These are phyloP conservation scores for Russula brevipes DNA, from an alignment of 768 basidiomycete species.

Conservation along the genomic window DNA sequence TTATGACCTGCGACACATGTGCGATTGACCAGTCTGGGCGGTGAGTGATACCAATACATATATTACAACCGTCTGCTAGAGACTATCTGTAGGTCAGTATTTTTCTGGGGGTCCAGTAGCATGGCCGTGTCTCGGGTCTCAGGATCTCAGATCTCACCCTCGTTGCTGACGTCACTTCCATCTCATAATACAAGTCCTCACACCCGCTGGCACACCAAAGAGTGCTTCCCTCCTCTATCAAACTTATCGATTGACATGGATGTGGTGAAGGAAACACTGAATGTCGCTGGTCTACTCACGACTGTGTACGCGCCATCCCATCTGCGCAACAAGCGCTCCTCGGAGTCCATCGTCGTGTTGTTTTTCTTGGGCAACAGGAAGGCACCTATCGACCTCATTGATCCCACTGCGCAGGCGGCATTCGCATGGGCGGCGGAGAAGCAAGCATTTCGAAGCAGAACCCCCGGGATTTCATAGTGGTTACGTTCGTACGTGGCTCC, in stretches of 20 bases:
- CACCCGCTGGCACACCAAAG: too few species aligned
- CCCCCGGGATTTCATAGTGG: slow-evolving; percentile 41
- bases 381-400: slow-evolving; percentile 33
- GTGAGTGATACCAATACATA: too few species aligned
- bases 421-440: slow-evolving; percentile 30
- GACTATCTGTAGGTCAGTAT: too few species aligned
- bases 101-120: too few species aligned
- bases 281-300: slow-evolving; percentile 31
- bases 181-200: too few species aligned
- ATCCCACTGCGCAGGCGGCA: slow-evolving; percentile 33
- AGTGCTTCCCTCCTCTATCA: too few species aligned
- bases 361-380: slow-evolving; percentile 47
- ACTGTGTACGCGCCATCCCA: slow-evolving; percentile 28
- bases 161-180: too few species aligned
- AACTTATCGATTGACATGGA: neutral
- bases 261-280: slow-evolving; percentile 27
- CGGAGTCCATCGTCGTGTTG: slow-evolving; percentile 32
- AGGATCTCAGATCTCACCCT: too few species aligned
- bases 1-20: too few species aligned
- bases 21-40: too few species aligned
- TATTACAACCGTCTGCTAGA: too few species aligned
- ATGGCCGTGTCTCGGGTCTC: too few species aligned
- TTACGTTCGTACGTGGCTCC: slow-evolving; percentile 39
- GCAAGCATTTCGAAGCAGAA: slow-evolving; percentile 17
- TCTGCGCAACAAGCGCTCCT: slow-evolving; percentile 6